A percentile compares a stretch with the other conserved stretches of the same genome.
Evolutionary conservation across 2,329 filamentous ascomycete genomes (phyloP).

Genomic region (Fusarium sp.): DNA sequence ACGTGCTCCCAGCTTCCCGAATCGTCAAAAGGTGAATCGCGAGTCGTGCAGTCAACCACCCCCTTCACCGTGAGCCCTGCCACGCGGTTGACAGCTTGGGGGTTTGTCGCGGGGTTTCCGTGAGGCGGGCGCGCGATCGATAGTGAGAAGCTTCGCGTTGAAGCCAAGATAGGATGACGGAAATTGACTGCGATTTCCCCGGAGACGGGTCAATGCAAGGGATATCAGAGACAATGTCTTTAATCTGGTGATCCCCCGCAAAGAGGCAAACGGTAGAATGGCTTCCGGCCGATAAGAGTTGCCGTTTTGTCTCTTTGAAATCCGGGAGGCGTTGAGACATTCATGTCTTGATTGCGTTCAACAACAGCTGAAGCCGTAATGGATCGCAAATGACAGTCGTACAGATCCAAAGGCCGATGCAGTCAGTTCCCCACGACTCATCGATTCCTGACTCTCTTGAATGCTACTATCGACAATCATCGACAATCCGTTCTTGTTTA

Average conservation of each 20-base stretch:
- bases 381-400: background rate
- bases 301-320: background rate
- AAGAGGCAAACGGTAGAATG: background rate
- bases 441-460: background rate
- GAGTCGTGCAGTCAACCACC: slow-evolving; percentile 19
- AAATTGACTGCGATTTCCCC: background rate
- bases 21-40: slow-evolving; percentile 9
- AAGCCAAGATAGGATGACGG: background rate
- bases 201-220: background rate
- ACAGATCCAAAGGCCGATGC: background rate
- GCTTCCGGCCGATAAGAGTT: background rate
- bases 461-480: background rate
- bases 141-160: slow-evolving; percentile 3
- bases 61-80: slow-evolving; percentile 13
- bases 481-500: background rate
- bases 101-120: slow-evolving; percentile 17
- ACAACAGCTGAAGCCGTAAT: background rate
- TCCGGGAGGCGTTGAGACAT: background rate
- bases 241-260: background rate
- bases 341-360: background rate
- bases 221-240: slow-evolving; percentile 16
- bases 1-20: slow-evolving; percentile 11
- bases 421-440: background rate
- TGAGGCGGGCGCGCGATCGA: background rate
- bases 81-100: slow-evolving; percentile 33